Evolutionary conservation across 225 moss, liverwort and hornwort genomes (phyloP), one percentile per base, ranked within the genome.

Genomic region (Bryum argenteum): DNA sequence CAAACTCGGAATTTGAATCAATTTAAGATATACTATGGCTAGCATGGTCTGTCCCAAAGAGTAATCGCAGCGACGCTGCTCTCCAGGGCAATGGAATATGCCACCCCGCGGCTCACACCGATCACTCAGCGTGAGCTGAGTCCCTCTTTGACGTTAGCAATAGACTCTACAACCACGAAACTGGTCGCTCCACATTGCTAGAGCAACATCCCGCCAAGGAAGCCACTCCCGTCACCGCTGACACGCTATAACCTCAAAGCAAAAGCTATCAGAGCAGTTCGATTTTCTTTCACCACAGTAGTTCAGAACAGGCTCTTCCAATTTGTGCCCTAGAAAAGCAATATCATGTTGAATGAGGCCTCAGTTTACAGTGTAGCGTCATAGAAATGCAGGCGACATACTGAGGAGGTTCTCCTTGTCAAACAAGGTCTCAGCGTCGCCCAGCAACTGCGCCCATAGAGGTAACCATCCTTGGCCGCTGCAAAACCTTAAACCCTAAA

Each of bases 51-150:
- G 38, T 45, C 76, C 72, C 81, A 59, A 44, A 54, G 77, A 74
- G 82, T 82, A 65, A 82, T 42, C 1, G 85, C 88, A 74, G 80
- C 84, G 79, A 92, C 79, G 89, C 73, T 73, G 78, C 89, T 87
- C 77, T 67, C 79, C 63, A 85, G 80, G 87, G 79, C 69, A 67
- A 84, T 80, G 81, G 85, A 88, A 88, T 72, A 81, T 82, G 79
- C 83, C 1, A 69, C 63, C n/a, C 14, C 33, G 16, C 51, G 9
- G 8, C 6, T 23, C 66, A 54, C 2, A 26, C 48, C 52, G 51
- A 10, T 77, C 51, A 2, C n/a, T n/a, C 19, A 42, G 17, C 8
- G 1, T 33, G 43, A 37, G 21, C 14, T 5, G 13, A 17, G 33
- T 21, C 4, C 0, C 0, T 71, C 22, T 78, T 4, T 26, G 61